These are phyloP conservation scores for Colletotrichum tropicicola DNA, from an alignment of 2,329 filamentous ascomycete species.

Conservation along the genomic window DNA sequence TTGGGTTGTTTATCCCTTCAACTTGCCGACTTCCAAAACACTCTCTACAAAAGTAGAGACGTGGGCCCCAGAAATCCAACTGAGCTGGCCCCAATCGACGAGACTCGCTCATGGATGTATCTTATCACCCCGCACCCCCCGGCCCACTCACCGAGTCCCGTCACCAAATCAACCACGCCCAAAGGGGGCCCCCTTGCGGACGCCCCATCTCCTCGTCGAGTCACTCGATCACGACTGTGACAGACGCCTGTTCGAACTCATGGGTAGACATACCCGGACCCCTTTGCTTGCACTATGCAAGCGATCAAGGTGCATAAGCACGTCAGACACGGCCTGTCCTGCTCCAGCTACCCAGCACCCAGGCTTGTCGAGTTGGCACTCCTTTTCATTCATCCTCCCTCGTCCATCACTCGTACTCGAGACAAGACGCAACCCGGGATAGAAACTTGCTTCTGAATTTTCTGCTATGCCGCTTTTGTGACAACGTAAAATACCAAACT, in stretches of 20 bases:
- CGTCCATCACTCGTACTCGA: too few species aligned
- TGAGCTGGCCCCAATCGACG: slow-evolving; percentile 29
- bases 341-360: not conserved
- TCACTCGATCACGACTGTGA: slow-evolving; percentile 10
- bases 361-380: not conserved
- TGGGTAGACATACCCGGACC: not conserved
- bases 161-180: slow-evolving; percentile 26
- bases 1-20: not conserved
- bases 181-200: slow-evolving; percentile 5
- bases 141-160: slow-evolving; percentile 11
- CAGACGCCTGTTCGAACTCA: not conserved
- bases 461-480: slow-evolving; percentile 15
- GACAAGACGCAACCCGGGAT: not conserved
- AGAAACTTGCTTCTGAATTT: not conserved
- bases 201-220: not conserved
- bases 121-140: slow-evolving; percentile 31
- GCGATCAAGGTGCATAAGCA: slow-evolving; percentile 8
- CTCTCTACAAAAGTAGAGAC: not conserved
- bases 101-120: slow-evolving; percentile 11
- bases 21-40: not conserved
- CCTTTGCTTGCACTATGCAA: slow-evolving; percentile 1
- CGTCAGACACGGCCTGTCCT: not conserved
- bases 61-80: slow-evolving; percentile 6
- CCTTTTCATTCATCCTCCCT: not conserved
- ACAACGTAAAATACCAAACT: not conserved